phyloP scores from a whole-genome alignment of 2,329 filamentous ascomycete genomes.

The Plenodomus biglobosus region DNA sequence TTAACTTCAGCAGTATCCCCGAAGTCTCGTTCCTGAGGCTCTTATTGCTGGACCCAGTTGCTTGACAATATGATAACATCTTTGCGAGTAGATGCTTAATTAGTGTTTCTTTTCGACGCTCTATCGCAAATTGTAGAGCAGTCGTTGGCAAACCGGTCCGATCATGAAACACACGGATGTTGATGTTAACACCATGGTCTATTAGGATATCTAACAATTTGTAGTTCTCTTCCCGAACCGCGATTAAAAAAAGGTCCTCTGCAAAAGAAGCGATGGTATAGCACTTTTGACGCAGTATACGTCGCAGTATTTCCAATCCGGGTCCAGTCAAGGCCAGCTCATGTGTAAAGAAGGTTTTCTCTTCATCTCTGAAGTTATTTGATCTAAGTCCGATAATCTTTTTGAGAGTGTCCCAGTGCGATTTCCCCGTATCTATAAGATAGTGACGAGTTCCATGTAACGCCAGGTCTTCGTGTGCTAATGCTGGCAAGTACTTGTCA shows the following conservation, averaged over 20 bases:
- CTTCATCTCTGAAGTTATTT: no score
- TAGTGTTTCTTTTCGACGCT: background rate
- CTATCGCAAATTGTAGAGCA: constrained; percentile 4
- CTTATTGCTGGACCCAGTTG: no score
- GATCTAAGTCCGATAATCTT: no score
- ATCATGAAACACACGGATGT: background rate
- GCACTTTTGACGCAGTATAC: background rate
- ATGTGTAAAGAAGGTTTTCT: background rate
- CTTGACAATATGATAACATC: no score
- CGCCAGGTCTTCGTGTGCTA: no score
- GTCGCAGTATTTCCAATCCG: background rate
- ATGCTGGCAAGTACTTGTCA: no score
- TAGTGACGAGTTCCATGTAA: no score
- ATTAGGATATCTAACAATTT: constrained; percentile 4
- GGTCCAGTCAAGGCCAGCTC: constrained; percentile 1
- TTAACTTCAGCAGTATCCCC: background rate
- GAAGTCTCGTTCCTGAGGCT: no score
- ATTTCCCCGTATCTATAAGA: no score
- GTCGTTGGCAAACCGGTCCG: background rate
- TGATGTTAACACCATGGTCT: constrained; percentile 1
- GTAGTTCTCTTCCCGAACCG: background rate
- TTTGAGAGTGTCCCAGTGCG: no score
- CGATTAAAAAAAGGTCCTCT: constrained; percentile 9
- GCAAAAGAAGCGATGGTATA: constrained; percentile 2
- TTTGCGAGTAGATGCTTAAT: background rate